phyloP scores from a whole-genome alignment of 2,329 filamentous ascomycete genomes.

The Massarina eburnea region DNA sequence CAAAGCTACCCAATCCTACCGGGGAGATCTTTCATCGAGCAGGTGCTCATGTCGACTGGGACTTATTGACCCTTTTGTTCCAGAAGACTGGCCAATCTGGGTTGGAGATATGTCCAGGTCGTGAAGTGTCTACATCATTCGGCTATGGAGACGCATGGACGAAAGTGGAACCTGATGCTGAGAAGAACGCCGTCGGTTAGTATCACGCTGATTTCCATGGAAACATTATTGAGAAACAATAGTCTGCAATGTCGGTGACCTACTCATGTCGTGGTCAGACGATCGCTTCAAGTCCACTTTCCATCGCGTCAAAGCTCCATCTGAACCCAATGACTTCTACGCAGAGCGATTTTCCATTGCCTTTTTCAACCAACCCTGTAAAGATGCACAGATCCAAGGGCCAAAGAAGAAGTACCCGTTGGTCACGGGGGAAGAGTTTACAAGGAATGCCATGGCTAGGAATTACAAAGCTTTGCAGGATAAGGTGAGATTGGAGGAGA shows the following conservation, averaged over 20 bases:
- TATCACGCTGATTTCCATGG: fast-evolving
- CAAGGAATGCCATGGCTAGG: constrained; percentile 56
- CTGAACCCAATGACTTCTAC: constrained; percentile 57
- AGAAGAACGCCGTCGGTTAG: constrained; percentile 20
- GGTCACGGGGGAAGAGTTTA: constrained; percentile 64
- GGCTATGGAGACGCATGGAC: constrained; percentile 64
- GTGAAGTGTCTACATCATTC: constrained; percentile 62
- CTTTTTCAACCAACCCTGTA: constrained; percentile 66
- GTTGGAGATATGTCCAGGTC: constrained; percentile 65
- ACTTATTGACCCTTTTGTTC: constrained; percentile 64
- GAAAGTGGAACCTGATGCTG: constrained; percentile 55
- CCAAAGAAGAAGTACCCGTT: constrained; percentile 63
- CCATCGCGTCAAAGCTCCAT: constrained; percentile 64
- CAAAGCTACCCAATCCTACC: constrained; percentile 34
- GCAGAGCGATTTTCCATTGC: constrained; percentile 66
- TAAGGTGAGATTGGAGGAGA: constrained; percentile 44
- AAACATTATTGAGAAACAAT: too few species aligned
- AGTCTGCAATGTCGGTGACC: constrained; percentile 67
- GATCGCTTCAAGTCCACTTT: constrained; percentile 69
- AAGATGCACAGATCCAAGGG: constrained; percentile 61
- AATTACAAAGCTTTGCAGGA: constrained; percentile 58
- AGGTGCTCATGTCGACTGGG: constrained; percentile 66
- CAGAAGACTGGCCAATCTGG: constrained; percentile 63
- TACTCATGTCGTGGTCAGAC: constrained; percentile 68
- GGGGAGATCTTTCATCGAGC: constrained; percentile 58